These are phyloP conservation scores for Neonectria faginata DNA, from an alignment of 2,329 filamentous ascomycete species.

Conservation along the genomic window DNA sequence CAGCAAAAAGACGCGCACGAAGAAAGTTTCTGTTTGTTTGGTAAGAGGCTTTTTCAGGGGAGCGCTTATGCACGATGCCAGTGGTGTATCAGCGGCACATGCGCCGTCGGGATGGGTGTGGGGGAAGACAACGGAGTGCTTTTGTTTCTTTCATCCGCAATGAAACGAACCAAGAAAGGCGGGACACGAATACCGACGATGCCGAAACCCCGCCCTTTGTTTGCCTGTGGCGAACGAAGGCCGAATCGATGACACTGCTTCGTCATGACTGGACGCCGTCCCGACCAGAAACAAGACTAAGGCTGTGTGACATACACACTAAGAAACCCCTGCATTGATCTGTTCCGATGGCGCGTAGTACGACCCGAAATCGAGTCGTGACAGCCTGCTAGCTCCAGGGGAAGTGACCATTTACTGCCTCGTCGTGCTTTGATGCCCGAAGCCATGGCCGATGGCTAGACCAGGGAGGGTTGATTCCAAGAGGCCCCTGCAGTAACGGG, in stretches of 20 bases:
- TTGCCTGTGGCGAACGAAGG: neutral
- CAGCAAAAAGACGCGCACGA: neutral
- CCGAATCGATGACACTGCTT: neutral
- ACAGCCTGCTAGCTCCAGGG: neutral
- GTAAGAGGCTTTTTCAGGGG: neutral
- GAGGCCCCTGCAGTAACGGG: neutral
- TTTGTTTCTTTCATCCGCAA: neutral
- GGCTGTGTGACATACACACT: neutral
- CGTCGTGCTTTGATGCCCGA: neutral
- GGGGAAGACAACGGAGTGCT: neutral
- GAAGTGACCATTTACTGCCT: neutral
- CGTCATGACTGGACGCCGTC: neutral
- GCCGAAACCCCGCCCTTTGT: neutral
- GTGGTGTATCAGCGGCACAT: neutral
- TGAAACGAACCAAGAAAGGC: neutral
- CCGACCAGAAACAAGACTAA: neutral
- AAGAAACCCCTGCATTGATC: neutral
- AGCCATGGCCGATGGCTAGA: neutral
- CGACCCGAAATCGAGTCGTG: neutral
- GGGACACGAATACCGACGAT: neutral
- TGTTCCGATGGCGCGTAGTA: neutral
- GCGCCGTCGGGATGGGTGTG: neutral
- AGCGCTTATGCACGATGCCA: neutral
- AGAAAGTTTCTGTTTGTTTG: neutral
- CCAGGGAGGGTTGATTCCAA: neutral